phyloP scores from a whole-genome alignment of 1,284 basidiomycete species.

The Ganoderma meredithae region DNA sequence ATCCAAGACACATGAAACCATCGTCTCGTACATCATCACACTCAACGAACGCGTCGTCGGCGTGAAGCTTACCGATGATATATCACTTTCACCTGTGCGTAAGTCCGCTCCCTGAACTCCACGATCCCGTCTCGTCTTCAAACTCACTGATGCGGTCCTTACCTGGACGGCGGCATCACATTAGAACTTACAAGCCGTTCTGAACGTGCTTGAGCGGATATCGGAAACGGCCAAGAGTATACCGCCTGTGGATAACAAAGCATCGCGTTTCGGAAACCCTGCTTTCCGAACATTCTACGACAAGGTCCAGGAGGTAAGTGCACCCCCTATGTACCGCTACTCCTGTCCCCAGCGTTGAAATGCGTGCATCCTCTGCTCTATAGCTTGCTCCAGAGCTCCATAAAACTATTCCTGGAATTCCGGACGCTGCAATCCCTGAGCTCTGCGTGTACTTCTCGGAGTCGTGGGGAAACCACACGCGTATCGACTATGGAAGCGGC shows the following conservation, averaged over 20 bases:
- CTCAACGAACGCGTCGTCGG: constrained; percentile 85
- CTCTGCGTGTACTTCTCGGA: constrained; percentile 81
- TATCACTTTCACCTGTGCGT: constrained; percentile 64
- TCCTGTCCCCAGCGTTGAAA: no score
- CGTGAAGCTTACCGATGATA: constrained; percentile 77
- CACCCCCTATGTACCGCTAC: neutral
- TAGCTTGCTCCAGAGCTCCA: constrained; percentile 59
- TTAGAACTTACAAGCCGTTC: constrained; percentile 69
- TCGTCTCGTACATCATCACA: constrained; percentile 78
- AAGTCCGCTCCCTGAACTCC: constrained; percentile 16
- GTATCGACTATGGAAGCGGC: constrained; percentile 98
- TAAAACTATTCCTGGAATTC: constrained; percentile 61
- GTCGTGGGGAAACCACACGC: constrained; percentile 89
- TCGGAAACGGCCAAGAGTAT: constrained; percentile 72
- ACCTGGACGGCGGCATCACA: neutral
- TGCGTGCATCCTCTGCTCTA: neutral
- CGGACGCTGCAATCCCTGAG: constrained; percentile 67
- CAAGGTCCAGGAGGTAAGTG: constrained; percentile 71
- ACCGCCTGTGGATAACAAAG: constrained; percentile 90
- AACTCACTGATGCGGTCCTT: neutral
- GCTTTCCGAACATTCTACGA: constrained; percentile 95
- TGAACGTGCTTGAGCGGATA: constrained; percentile 74
- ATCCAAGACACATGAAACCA: constrained; percentile 74
- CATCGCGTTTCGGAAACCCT: constrained; percentile 96
- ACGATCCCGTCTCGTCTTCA: neutral